Evolutionary conservation across 805 yeast genomes (phyloP), one percentile per base, ranked within the genome.

Genomic region (Lipomyces kockii): DNA sequence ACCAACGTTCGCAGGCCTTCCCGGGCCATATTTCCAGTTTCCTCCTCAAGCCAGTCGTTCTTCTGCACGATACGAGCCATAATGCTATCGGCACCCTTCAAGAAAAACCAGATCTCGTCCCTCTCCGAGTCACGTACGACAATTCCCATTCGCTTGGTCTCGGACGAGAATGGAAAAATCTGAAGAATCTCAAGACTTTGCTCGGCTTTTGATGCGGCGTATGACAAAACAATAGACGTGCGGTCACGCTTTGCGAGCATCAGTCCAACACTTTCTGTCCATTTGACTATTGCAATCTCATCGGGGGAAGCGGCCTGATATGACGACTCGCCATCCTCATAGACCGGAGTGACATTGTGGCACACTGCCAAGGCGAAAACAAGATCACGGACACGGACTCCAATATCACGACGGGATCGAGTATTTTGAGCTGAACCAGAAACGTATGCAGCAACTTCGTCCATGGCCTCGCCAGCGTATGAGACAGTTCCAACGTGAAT

Each of bases 301-400:
- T 95, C 99, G 0, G 99, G 99, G 0, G 98, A 93, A 0, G 98
- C 98, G 0, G 99, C 99, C 79, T 95, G 99, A 77, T 93, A 95
- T 1, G 92, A 85, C 17, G 88, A 77, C 66, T 82, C 87, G 34
- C 90, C 92, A 71, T 88, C 91, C 65, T 89, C 95, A 71, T 87
- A 85, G 0, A 97, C 87, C 0, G 99, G 99, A 0, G 99, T 96
- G 35, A 95, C 99, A 73, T 92, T 92, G 78, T 95, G 99, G 78
- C 99, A 95, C n/a, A 94, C 81, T 0, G 98, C 97, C 61, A 95
- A 82, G 1, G 97, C 90, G 0, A 87, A 78, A 0, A 92, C 86
- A 70, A 95, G 81, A 74, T 92, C 97, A 73, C 93, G 84, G 6
- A 93, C 97, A 71, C 91, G 83, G 20, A 83, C 77, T 25, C 91